Evolutionary conservation across 768 basidiomycete genomes (phyloP).

Genomic region (Wakefieldia striispora): DNA sequence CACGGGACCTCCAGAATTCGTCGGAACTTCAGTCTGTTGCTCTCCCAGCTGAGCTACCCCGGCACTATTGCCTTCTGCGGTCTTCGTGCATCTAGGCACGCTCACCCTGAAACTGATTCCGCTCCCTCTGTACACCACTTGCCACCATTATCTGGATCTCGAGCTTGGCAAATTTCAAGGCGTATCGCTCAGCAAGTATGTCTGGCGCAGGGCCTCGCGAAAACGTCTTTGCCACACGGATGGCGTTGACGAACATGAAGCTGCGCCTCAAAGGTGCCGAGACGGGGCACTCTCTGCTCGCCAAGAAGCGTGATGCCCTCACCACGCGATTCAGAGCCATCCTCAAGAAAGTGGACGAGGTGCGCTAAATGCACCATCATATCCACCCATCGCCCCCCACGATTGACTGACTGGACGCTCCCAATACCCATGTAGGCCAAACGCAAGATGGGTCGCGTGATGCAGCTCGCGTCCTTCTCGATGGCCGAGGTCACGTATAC

Average conservation of each 20-base stretch:
- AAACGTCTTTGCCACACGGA: conserved; percentile 94
- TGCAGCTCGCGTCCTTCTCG: conserved; percentile 98
- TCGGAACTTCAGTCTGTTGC: conserved; percentile 64
- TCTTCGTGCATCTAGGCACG: not conserved
- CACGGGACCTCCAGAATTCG: conserved; percentile 69
- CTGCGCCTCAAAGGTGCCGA: conserved; percentile 87
- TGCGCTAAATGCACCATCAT: conserved; percentile 34
- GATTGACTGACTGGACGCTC: conserved; percentile 20
- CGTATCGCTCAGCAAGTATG: conserved; percentile 47
- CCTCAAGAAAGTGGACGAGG: conserved; percentile 96
- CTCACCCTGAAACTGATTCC: not conserved
- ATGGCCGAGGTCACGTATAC: conserved; percentile 99
- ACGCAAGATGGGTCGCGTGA: conserved; percentile 97
- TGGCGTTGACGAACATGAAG: conserved; percentile 95
- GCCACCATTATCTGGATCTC: not conserved
- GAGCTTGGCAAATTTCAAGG: not conserved
- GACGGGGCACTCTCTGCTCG: conserved; percentile 91
- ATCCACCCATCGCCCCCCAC: not conserved
- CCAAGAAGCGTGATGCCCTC: conserved; percentile 97
- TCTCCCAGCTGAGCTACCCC: conserved; percentile 76
- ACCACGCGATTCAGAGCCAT: conserved; percentile 94
- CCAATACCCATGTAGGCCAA: conserved; percentile 65
- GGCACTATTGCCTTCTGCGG: conserved; percentile 26
- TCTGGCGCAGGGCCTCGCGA: conserved; percentile 89
- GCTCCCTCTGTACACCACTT: not conserved